Percentiles rank a stretch among this genome's conserved stretches.
phyloP scores from a whole-genome alignment of 2,329 filamentous ascomycete genomes.

The Endocalyx cinctus region DNA sequence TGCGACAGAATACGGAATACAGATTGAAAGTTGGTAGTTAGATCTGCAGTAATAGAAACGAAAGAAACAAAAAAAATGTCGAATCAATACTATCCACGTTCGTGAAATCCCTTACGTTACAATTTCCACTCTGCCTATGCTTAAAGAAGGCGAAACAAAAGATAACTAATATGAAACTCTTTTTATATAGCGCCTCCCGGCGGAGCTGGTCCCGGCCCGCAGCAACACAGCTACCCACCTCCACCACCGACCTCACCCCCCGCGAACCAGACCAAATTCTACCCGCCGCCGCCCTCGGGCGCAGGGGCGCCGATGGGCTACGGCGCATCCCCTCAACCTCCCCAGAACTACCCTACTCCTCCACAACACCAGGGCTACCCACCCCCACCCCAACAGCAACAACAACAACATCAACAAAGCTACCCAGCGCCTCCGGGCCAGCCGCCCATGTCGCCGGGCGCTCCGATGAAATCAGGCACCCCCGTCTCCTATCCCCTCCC shows the following conservation, averaged over 20 bases:
- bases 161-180: neutral
- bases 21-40: no score
- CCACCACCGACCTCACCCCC: slow-evolving; percentile 45
- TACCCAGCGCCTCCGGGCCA: slow-evolving; percentile 25
- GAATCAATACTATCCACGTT: slow-evolving; percentile 44
- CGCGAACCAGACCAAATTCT: slow-evolving; percentile 41
- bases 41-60: no score
- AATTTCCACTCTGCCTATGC: no score
- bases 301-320: slow-evolving; percentile 29
- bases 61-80: slow-evolving; percentile 30
- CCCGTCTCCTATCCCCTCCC: slow-evolving; percentile 28
- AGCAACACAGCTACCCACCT: slow-evolving; percentile 39
- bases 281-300: slow-evolving; percentile 38
- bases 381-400: slow-evolving; percentile 19
- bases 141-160: no score
- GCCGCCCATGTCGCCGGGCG: slow-evolving; percentile 34
- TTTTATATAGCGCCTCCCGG: slow-evolving; percentile 35
- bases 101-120: no score
- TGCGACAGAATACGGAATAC: no score
- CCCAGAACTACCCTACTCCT: slow-evolving; percentile 24
- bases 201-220: slow-evolving; percentile 24
- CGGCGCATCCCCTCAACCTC: slow-evolving; percentile 23
- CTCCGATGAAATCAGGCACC: slow-evolving; percentile 24
- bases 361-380: slow-evolving; percentile 25
- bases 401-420: slow-evolving; percentile 2